Percentiles rank a stretch among this genome's conserved stretches.
These are phyloP conservation scores for Avena eriantha DNA, from an alignment of 176 grass and related monocot genomes.

Conservation along the genomic window DNA sequence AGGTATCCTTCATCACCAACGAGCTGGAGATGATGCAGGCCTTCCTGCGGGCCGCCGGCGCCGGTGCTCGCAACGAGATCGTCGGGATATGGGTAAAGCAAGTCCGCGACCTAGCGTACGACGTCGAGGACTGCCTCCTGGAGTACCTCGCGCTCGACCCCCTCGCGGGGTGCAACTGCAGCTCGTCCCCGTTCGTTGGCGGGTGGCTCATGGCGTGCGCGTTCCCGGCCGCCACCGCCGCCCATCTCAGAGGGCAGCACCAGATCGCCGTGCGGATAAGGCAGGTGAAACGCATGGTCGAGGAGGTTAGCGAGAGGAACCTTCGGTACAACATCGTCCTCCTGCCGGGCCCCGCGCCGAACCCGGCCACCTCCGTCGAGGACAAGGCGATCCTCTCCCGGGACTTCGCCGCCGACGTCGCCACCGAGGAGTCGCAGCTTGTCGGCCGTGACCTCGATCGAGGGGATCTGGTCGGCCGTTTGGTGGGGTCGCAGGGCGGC, in stretches of 20 bases:
- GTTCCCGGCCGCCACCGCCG: neutral
- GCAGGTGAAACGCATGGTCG: neutral
- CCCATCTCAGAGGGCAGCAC: neutral
- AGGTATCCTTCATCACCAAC: constrained; percentile 28
- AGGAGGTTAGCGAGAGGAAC: constrained; percentile 24
- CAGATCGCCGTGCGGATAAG: constrained; percentile 17
- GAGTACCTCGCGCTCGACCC: constrained; percentile 24
- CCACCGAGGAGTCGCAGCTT: neutral
- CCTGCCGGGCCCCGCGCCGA: neutral
- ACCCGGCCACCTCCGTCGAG: neutral
- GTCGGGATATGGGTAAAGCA: constrained; percentile 26
- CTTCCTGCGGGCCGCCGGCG: neutral
- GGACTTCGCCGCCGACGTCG: neutral
- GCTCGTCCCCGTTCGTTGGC: neutral
- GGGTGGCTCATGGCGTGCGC: neutral
- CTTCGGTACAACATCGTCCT: neutral
- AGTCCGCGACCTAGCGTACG: constrained; percentile 22
- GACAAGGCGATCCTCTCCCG: neutral
- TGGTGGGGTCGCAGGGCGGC: neutral
- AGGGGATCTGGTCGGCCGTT: neutral
- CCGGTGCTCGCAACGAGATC: neutral
- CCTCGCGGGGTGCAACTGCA: neutral
- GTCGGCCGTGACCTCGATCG: neutral
- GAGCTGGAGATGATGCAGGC: constrained; percentile 18
- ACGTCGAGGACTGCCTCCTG: constrained; percentile 25